phyloP scores from a whole-genome alignment of 2,329 filamentous ascomycete species.

The Elsinoe arachidis region DNA sequence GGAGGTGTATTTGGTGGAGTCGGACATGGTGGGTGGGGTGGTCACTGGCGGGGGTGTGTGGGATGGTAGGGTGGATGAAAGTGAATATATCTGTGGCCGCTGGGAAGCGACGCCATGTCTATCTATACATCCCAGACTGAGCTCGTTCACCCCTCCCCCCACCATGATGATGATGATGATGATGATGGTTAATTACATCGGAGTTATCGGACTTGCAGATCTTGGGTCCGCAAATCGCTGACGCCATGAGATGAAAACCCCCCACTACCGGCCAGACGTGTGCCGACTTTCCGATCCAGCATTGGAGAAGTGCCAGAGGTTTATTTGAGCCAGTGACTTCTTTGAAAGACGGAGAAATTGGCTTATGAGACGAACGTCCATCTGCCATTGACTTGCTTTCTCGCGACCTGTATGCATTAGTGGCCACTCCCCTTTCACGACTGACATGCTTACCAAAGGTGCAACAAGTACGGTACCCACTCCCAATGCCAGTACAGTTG shows the following conservation, averaged over 20 bases:
- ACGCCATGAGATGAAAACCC: background rate
- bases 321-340: no score
- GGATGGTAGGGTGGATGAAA: no score
- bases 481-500: constrained; percentile 72
- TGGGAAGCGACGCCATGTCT: background rate
- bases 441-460: constrained; percentile 63
- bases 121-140: background rate
- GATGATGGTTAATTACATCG: background rate
- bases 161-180: background rate
- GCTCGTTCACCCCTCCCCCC: background rate
- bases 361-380: constrained; percentile 42
- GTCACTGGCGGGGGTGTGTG: no score
- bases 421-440: constrained; percentile 7
- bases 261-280: background rate
- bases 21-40: constrained; percentile 26
- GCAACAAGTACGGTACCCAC: constrained; percentile 68
- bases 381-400: constrained; percentile 59
- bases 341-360: background rate
- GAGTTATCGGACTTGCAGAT: background rate
- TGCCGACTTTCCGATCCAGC: background rate
- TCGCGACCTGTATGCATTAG: constrained; percentile 36
- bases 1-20: constrained; percentile 38
- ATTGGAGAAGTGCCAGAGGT: background rate
- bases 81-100: no score
- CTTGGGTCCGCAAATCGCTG: background rate